Percentiles rank a stretch among this genome's conserved stretches.
Conservation (phyloP, 805 yeast species). For the Ogataea glucozyma region DNA sequence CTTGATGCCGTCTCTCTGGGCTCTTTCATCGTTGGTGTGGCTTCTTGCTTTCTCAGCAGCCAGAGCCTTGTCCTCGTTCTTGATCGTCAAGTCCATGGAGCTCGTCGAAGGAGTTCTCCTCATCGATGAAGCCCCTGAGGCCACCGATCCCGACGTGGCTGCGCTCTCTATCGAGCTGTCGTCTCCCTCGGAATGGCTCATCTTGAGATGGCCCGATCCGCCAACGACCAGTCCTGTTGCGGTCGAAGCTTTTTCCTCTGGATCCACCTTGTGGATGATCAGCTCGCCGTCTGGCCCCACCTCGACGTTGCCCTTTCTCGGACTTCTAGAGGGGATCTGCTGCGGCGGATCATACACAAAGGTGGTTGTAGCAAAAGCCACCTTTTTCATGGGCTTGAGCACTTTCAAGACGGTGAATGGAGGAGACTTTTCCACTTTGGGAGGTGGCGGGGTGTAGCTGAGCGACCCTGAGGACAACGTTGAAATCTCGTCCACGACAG, state of each 20-base stretch:
- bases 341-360: conserved; percentile 86
- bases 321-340: conserved; percentile 85
- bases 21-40: conserved; percentile 19
- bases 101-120: conserved; percentile 18
- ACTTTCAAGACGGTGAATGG: conserved; percentile 31
- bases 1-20: conserved; percentile 37
- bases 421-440: conserved; percentile 29
- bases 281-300: conserved; percentile 36
- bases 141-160: conserved; percentile 4
- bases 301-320: conserved; percentile 74
- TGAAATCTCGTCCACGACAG: conserved; percentile 13
- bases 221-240: conserved; percentile 79
- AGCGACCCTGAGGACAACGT: conserved; percentile 12
- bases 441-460: conserved; percentile 32
- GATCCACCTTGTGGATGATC: conserved; percentile 35
- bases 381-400: conserved; percentile 53
- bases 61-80: conserved; percentile 29
- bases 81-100: conserved; percentile 31
- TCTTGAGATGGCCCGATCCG: conserved; percentile 66
- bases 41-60: conserved; percentile 35
- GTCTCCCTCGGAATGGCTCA: conserved; percentile 30
- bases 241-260: conserved; percentile 35
- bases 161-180: conserved; percentile 21
- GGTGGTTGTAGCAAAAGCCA: conserved; percentile 74
- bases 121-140: conserved; percentile 17